Evolutionary conservation across 352 stramenopile genomes (phyloP).

Genomic region (Bremia lactucae): DNA sequence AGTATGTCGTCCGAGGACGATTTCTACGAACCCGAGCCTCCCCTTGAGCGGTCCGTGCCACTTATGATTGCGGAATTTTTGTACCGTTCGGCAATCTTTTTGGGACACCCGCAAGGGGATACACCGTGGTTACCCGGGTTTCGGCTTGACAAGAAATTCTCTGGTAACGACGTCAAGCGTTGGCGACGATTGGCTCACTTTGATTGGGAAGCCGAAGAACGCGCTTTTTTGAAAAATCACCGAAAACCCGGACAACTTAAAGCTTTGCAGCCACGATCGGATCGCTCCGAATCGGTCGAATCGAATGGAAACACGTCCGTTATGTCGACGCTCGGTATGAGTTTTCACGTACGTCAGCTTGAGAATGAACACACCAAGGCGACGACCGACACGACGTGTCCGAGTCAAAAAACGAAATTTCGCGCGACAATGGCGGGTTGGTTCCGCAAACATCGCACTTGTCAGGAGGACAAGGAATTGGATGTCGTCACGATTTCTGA

Average conservation of each 20-base stretch:
- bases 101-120: slow-evolving; percentile 37
- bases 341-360: slow-evolving; percentile 12
- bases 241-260: neutral
- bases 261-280: slow-evolving; percentile 2
- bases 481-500: slow-evolving; percentile 2
- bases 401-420: slow-evolving; percentile 7
- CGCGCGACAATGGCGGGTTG: neutral
- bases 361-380: slow-evolving; percentile 13
- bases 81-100: slow-evolving; percentile 54
- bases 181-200: slow-evolving; percentile 62
- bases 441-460: slow-evolving; percentile 17
- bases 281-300: slow-evolving; percentile 11
- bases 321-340: slow-evolving; percentile 17
- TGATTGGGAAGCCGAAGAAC: slow-evolving; percentile 50
- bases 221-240: slow-evolving; percentile 23
- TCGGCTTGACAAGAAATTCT: slow-evolving; percentile 56
- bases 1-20: slow-evolving; percentile 15
- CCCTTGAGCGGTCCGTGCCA: slow-evolving; percentile 48
- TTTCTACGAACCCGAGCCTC: slow-evolving; percentile 20
- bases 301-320: slow-evolving; percentile 21
- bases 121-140: slow-evolving; percentile 57
- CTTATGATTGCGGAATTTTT: slow-evolving; percentile 79
- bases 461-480: neutral
- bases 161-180: slow-evolving; percentile 64
- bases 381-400: slow-evolving; percentile 12